Evolutionary conservation across 805 yeast species (phyloP).

Genomic region (Metschnikowia rubicola): DNA sequence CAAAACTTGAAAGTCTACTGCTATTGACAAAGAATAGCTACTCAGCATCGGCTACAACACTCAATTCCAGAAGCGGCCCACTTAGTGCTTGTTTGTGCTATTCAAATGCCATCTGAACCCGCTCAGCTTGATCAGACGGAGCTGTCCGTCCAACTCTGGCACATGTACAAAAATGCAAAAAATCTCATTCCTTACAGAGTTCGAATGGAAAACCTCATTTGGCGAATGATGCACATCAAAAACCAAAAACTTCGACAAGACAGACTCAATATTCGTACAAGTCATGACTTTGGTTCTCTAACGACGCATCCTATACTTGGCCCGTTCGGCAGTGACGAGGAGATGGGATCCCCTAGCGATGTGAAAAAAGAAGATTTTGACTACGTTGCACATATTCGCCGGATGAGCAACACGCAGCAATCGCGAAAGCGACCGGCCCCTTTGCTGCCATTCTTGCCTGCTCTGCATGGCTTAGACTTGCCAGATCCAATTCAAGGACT

Average conservation of each 20-base stretch:
- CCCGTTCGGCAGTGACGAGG: conserved; percentile 6
- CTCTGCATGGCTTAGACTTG: conserved; percentile 3
- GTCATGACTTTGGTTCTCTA: conserved; percentile 10
- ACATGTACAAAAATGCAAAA: conserved; percentile 74
- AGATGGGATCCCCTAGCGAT: conserved; percentile 23
- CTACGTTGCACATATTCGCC: conserved; percentile 60
- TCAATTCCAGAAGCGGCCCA: too few relatives aligned
- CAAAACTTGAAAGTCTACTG: too few relatives aligned
- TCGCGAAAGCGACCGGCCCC: conserved; percentile 19
- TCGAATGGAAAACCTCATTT: conserved; percentile 79
- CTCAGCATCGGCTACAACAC: too few relatives aligned
- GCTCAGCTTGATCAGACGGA: conserved; percentile 5
- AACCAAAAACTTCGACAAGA: conserved; percentile 8
- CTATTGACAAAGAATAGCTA: too few relatives aligned
- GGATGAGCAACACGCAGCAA: conserved; percentile 43
- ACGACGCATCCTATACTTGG: conserved; percentile 8
- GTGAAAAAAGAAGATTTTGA: conserved; percentile 56
- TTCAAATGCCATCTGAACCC: conserved; percentile 1
- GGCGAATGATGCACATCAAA: conserved; percentile 76
- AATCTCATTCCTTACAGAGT: conserved; percentile 69
- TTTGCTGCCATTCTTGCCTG: conserved; percentile 16
- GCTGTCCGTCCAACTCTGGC: conserved; percentile 53
- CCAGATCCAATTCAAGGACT: conserved; percentile 2
- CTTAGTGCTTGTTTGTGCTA: not conserved
- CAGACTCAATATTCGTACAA: conserved; percentile 3